Evolutionary conservation across 768 basidiomycete species (phyloP), one percentile per base, ranked within the genome.

Genomic region (Termitomyces sp.): DNA sequence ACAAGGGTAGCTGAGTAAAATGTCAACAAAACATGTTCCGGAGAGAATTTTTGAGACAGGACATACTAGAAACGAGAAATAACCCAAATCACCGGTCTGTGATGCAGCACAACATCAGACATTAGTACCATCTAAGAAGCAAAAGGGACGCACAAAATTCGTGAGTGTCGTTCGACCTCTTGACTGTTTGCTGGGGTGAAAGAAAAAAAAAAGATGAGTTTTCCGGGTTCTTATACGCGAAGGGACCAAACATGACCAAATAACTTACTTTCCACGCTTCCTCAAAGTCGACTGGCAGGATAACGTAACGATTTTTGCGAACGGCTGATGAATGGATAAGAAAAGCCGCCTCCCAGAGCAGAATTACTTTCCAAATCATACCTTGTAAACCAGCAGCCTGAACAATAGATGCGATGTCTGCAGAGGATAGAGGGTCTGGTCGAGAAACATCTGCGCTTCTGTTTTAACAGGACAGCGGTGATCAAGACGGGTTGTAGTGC

Each of bases 341-440:
- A 34, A 15, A 15, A 31, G 6, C 37, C 36, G 18, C 26, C 20
- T 44, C 5, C 50, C 46, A 36, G 45, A 33, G n/a, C n/a, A n/a
- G 37, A 24, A 22, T 24, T 10, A 37, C 10, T 49, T 22, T n/a
- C n/a, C 4, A n/a, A 28, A 18, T 42, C 63, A 34, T 68, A 87
- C 95, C 96, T 85, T 98, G 97, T 28, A 99, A 77, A 66, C 97
- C 97, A 48, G 97, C 96, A 9, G 92, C 94, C 74, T 99, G 97
- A 41, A 93, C 94, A 68, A 99, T 92, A 0, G 94, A 89, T 4
- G 94, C 81, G 61, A 98, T 97, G 69, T 98, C 94, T 31, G 97
- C 97, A 3, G 94, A 94, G 7, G 95, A 97, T 63, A 99, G 72
- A 62, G 92, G 85, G 70, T 99, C 97, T 47, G 97, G 97, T 68